phyloP scores from a whole-genome alignment of 768 basidiomycete genomes.

The Mycena vitilis region DNA sequence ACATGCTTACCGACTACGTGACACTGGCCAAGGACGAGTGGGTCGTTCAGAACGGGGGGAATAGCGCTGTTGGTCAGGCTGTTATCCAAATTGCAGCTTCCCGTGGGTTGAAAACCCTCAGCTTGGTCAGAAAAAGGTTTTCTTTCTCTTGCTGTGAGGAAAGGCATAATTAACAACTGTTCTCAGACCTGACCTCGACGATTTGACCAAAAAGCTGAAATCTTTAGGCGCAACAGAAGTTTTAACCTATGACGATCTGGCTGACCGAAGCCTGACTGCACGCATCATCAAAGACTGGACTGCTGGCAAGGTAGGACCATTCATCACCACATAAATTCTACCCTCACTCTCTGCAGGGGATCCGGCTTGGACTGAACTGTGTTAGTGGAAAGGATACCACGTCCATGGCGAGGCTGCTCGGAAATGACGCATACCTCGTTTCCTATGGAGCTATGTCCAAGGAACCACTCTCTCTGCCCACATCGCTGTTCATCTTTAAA shows the following conservation, averaged over 20 bases:
- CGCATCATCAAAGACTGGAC: slow-evolving; percentile 72
- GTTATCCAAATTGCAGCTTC: slow-evolving; percentile 88
- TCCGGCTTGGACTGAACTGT: slow-evolving; percentile 63
- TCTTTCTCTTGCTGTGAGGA: not conserved
- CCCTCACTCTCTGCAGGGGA: slow-evolving; percentile 43
- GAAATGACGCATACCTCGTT: slow-evolving; percentile 76
- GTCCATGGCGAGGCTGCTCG: slow-evolving; percentile 75
- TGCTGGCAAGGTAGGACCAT: slow-evolving; percentile 61
- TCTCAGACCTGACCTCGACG: slow-evolving; percentile 63
- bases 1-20: slow-evolving; percentile 82
- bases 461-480: slow-evolving; percentile 79
- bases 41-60: slow-evolving; percentile 76
- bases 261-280: slow-evolving; percentile 63
- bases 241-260: slow-evolving; percentile 80
- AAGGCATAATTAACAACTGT: not conserved
- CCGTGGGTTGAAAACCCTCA: slow-evolving; percentile 79
- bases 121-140: slow-evolving; percentile 81
- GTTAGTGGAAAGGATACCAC: slow-evolving; percentile 77
- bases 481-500: slow-evolving; percentile 87
- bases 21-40: slow-evolving; percentile 75
- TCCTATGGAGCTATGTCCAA: slow-evolving; percentile 95
- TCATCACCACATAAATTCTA: not conserved
- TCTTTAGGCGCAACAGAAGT: slow-evolving; percentile 81
- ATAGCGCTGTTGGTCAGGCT: slow-evolving; percentile 81
- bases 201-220: slow-evolving; percentile 62